Conservation (phyloP, 2,329 filamentous ascomycete genomes). For the Neocatenulostroma microsporum region DNA sequence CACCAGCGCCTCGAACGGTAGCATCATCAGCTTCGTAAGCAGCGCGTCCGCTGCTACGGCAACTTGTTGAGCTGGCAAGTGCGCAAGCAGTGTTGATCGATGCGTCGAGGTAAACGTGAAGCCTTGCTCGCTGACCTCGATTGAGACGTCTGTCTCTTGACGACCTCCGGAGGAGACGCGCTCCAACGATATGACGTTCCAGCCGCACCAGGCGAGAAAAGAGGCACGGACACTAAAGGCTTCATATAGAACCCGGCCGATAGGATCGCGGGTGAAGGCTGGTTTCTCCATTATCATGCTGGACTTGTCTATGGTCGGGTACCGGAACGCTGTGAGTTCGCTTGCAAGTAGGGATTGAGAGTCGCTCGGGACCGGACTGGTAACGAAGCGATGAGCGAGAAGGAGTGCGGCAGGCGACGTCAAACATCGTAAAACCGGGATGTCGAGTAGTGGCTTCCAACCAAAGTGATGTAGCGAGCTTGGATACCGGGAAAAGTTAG, state of each 20-base stretch:
- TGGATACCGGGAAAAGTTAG: too few species aligned
- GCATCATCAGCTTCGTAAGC: conserved; percentile 14
- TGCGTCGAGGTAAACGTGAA: neutral
- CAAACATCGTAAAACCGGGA: conserved; percentile 1
- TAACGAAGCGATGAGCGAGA: conserved; percentile 4
- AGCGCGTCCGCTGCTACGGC: conserved; percentile 16
- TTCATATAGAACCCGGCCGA: conserved; percentile 19
- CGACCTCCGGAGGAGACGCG: neutral
- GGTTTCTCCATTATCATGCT: conserved; percentile 5
- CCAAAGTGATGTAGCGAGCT: too few species aligned
- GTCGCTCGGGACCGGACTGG: too few species aligned
- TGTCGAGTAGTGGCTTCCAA: conserved; percentile 3
- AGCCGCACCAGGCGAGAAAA: conserved; percentile 18
- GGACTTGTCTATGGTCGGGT: conserved; percentile 13
- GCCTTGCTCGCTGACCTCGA: neutral
- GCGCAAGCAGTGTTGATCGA: conserved; percentile 19
- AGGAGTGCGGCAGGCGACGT: conserved; percentile 13
- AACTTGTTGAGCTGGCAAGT: conserved; percentile 17
- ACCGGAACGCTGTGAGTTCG: conserved; percentile 18
- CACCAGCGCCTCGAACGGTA: conserved; percentile 21
- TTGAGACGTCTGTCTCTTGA: neutral
- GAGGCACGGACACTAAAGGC: conserved; percentile 12
- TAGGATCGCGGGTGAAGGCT: conserved; percentile 10
- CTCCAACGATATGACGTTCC: conserved; percentile 11
- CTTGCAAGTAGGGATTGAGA: too few species aligned